Evolutionary conservation across 2,329 filamentous ascomycete genomes (phyloP).

Genomic region (Beauveria sp.): DNA sequence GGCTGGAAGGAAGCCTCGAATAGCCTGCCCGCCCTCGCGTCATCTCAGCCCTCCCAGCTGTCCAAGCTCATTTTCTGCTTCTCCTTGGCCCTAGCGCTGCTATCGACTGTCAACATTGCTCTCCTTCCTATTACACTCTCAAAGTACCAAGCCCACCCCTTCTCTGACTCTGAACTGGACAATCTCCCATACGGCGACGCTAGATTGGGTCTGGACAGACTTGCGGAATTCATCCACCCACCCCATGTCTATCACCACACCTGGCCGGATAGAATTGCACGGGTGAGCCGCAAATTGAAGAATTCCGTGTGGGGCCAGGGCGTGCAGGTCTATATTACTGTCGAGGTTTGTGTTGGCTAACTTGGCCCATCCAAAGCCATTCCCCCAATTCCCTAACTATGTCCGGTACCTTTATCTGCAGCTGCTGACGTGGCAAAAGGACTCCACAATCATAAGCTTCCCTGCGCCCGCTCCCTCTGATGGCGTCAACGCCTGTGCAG

Average conservation of each 20-base stretch:
- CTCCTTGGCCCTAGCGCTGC: background rate
- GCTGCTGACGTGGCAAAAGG: background rate
- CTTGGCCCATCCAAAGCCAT: too few species aligned
- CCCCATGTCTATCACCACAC: background rate
- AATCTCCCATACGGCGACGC: background rate
- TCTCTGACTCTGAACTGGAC: background rate
- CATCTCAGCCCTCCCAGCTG: background rate
- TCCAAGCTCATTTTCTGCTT: background rate
- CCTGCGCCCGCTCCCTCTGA: background rate
- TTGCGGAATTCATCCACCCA: background rate
- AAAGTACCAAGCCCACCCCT: background rate
- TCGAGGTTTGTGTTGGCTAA: background rate
- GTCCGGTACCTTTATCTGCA: too few species aligned
- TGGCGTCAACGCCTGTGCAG: background rate
- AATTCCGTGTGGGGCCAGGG: constrained; percentile 1
- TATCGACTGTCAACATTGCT: background rate
- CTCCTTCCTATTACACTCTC: background rate
- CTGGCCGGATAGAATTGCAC: constrained; percentile 2
- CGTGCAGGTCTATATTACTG: constrained; percentile 3
- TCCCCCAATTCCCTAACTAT: too few species aligned
- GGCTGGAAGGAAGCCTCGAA: background rate
- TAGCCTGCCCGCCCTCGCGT: background rate
- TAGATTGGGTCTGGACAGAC: too few species aligned
- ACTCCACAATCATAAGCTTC: constrained; percentile 1
- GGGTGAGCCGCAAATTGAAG: background rate